phyloP scores from a whole-genome alignment of 257 asterid genomes.

The Coffea canephora region DNA sequence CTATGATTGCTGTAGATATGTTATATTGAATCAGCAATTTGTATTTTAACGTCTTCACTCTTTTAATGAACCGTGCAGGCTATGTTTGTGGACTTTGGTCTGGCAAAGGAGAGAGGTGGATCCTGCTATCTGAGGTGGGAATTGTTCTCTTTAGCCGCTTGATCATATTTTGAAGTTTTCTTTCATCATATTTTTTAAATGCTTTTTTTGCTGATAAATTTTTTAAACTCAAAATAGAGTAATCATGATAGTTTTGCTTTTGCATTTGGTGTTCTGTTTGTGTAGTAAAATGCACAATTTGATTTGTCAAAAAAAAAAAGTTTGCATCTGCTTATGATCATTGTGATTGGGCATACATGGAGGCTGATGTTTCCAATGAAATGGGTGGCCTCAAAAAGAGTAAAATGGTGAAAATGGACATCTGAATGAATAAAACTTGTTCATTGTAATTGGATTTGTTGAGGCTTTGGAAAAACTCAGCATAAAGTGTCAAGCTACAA shows the following conservation, averaged over 20 bases:
- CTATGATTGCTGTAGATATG: slow-evolving; percentile 9
- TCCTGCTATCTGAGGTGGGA: slow-evolving; percentile 83
- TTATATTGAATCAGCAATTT: slow-evolving; percentile 6
- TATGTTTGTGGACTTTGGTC: slow-evolving; percentile 97
- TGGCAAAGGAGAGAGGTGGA: slow-evolving; percentile 94
- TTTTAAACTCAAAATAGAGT: background rate
- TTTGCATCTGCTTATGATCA: background rate
- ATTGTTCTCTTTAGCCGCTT: slow-evolving; percentile 20
- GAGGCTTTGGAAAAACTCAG: background rate
- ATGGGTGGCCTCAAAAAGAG: too few species aligned
- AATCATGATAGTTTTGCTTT: background rate
- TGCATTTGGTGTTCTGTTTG: background rate
- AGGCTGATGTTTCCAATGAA: background rate
- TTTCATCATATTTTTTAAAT: slow-evolving; percentile 5
- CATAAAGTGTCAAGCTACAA: background rate
- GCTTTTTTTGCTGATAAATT: background rate
- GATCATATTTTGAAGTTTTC: slow-evolving; percentile 1
- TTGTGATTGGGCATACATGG: background rate
- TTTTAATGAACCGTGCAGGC: slow-evolving; percentile 51
- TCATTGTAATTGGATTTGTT: background rate
- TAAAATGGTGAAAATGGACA: slow-evolving; percentile 5
- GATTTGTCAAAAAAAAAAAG: background rate
- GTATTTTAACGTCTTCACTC: slow-evolving; percentile 7
- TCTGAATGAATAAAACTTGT: background rate
- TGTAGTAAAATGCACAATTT: background rate